Conservation (phyloP, 345 rosid species). For the Brassica rapa region DNA sequence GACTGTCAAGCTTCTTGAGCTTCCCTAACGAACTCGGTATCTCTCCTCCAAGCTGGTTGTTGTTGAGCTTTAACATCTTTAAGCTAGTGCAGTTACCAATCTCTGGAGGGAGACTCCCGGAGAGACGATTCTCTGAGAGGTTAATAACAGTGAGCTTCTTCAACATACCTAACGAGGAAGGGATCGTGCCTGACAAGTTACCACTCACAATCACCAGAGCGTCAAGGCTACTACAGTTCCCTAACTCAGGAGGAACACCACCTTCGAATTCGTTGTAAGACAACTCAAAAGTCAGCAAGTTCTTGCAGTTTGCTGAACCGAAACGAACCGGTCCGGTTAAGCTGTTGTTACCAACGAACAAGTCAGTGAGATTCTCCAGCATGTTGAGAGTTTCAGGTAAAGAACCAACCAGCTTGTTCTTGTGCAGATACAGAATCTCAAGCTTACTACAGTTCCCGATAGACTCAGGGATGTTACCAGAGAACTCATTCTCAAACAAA, state of each 20-base stretch:
- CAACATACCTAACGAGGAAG: slow-evolving; percentile 64
- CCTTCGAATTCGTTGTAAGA: slow-evolving; percentile 64
- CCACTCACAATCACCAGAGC: slow-evolving; percentile 45
- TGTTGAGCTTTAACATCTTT: slow-evolving; percentile 41
- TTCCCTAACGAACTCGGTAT: slow-evolving; percentile 63
- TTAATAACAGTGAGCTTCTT: slow-evolving; percentile 49
- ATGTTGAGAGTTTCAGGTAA: slow-evolving; percentile 59
- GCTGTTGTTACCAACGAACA: slow-evolving; percentile 47
- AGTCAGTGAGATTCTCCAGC: slow-evolving; percentile 53
- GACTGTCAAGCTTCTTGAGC: slow-evolving; percentile 53
- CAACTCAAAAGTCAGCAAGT: slow-evolving; percentile 52
- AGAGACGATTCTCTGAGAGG: slow-evolving; percentile 66
- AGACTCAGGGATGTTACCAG: slow-evolving; percentile 69
- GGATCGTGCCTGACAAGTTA: slow-evolving; percentile 63
- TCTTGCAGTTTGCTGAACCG: slow-evolving; percentile 51
- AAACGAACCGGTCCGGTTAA: slow-evolving; percentile 55
- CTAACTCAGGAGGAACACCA: slow-evolving; percentile 57
- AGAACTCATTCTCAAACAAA: slow-evolving; percentile 49
- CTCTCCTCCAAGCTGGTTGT: slow-evolving; percentile 66
- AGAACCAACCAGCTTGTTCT: slow-evolving; percentile 55
- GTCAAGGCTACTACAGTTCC: slow-evolving; percentile 57
- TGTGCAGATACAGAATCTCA: slow-evolving; percentile 46
- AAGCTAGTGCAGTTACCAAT: slow-evolving; percentile 72
- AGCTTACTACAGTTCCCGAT: slow-evolving; percentile 60
- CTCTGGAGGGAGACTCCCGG: slow-evolving; percentile 67